Evolutionary conservation across 2,329 filamentous ascomycete species (phyloP).

Genomic region (Myotisia sp.): DNA sequence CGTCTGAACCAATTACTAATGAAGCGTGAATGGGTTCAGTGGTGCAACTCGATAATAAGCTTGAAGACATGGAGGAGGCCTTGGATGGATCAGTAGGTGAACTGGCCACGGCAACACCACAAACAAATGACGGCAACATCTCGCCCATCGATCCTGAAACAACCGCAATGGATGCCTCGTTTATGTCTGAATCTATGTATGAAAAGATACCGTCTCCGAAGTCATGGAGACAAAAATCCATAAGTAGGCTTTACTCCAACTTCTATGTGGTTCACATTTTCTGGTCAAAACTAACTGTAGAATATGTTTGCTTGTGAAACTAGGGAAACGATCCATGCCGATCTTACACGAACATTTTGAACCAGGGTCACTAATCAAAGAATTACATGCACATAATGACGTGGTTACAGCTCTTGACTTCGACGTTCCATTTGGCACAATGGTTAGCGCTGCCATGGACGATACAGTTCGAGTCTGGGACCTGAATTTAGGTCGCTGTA

Average conservation of each 20-base stretch:
- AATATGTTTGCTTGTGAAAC: conserved; percentile 18
- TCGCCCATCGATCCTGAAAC: conserved; percentile 41
- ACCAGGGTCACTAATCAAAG: conserved; percentile 72
- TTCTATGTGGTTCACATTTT: not conserved
- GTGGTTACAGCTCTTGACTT: conserved; percentile 84
- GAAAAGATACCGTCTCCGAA: conserved; percentile 66
- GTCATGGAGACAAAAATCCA: conserved; percentile 35
- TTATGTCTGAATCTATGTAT: conserved; percentile 98
- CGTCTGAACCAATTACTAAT: not conserved
- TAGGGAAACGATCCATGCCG: conserved; percentile 60
- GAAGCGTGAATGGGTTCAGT: conserved; percentile 23
- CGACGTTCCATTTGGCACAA: conserved; percentile 88
- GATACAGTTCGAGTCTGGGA: conserved; percentile 96
- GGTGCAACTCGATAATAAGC: conserved; percentile 44
- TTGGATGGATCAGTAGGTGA: conserved; percentile 29
- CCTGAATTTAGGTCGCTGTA: conserved; percentile 80
- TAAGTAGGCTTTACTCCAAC: conserved; percentile 19
- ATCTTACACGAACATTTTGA: conserved; percentile 92
- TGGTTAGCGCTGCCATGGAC: conserved; percentile 84
- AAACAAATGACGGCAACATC: conserved; percentile 28
- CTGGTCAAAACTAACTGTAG: conserved; percentile 5
- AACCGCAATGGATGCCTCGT: conserved; percentile 42
- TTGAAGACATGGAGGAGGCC: conserved; percentile 50
- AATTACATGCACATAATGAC: conserved; percentile 79
- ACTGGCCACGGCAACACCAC: conserved; percentile 21